Evolutionary conservation across 2,329 filamentous ascomycete species (phyloP), one percentile per base, ranked within the genome.

Genomic region (Neonectria faginata): DNA sequence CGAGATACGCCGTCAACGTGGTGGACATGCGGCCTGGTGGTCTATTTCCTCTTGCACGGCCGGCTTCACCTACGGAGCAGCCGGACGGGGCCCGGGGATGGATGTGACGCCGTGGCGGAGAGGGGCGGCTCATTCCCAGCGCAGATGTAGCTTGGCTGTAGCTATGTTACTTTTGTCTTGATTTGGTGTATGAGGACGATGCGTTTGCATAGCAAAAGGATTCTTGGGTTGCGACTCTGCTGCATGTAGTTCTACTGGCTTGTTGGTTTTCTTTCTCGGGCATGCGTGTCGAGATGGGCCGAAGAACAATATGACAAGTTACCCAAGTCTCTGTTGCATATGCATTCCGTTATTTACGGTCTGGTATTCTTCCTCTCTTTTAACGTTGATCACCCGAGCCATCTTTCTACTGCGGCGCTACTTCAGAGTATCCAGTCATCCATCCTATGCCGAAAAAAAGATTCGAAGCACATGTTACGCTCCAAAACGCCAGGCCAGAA

Each of bases 101-200:
- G 59, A 42, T 44, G 51, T 14, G 44, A 36, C 48, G 57, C 47
- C 42, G 18, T 18, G 59, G 53, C 52, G 33, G 50, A 57, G 55
- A 44, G 44, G 50, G 20, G 33, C 36, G 36, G 29, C 36, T 58
- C 54, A 58, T 55, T 57, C 56, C 44, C 61, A 47, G 58, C 54
- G 60, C 47, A 41, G 59, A 65, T 67, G 55, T 67, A 68, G 69
- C 61, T 66, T 71, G 69, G 62, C 42, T 70, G 67, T 71, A 73
- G 67, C 70, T 69, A 70, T 65, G 63, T 58, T 64, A 67, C 67
- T 67, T 65, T 67, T 68, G 65, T 68, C 55, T 69, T 69, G 62
- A 69, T 59, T 69, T 70, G 71, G 69, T 73, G 69, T 70, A 73
- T 60, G 67, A 67, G 66, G 65, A 68, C 47, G 65, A 71, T 60